Evolutionary conservation across 2,329 filamentous ascomycete species (phyloP).

Genomic region (Phialophora tarda): DNA sequence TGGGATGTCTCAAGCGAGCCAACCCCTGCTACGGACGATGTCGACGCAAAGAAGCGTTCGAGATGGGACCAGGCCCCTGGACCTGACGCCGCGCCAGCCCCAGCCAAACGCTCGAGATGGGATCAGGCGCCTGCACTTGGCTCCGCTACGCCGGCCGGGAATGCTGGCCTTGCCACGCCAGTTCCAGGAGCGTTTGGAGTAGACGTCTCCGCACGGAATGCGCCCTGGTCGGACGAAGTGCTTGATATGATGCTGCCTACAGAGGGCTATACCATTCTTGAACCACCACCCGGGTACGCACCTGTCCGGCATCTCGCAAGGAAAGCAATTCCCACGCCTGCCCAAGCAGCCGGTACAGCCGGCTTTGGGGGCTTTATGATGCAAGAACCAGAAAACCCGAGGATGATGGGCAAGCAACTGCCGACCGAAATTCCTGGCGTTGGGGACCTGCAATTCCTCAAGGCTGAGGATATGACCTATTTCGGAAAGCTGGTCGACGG

Average conservation of each 20-base stretch:
- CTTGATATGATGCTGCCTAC: conserved; percentile 88
- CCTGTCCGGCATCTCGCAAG: conserved; percentile 78
- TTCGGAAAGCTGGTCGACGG: conserved; percentile 97
- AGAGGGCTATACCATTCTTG: conserved; percentile 90
- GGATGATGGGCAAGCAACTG: conserved; percentile 84
- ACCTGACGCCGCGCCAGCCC: conserved; percentile 61
- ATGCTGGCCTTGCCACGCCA: conserved; percentile 76
- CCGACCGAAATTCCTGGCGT: conserved; percentile 96
- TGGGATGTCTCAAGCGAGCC: conserved; percentile 80
- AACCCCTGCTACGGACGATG: conserved; percentile 56
- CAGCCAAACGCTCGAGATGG: conserved; percentile 85
- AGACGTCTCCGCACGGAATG: conserved; percentile 79
- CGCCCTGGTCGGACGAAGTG: conserved; percentile 79
- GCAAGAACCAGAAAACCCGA: conserved; percentile 87
- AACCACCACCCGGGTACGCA: conserved; percentile 89
- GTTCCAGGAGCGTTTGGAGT: conserved; percentile 71
- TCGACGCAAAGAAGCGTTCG: conserved; percentile 75
- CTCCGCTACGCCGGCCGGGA: conserved; percentile 73
- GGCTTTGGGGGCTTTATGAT: conserved; percentile 86
- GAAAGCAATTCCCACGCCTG: conserved; percentile 74
- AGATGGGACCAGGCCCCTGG: conserved; percentile 86
- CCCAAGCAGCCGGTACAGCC: conserved; percentile 65
- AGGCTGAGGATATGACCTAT: conserved; percentile 97
- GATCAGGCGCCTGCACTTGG: conserved; percentile 76
- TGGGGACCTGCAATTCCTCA: conserved; percentile 96